Evolutionary conservation across 345 rosid species (phyloP).

Genomic region (Anastatica hierochuntica): DNA sequence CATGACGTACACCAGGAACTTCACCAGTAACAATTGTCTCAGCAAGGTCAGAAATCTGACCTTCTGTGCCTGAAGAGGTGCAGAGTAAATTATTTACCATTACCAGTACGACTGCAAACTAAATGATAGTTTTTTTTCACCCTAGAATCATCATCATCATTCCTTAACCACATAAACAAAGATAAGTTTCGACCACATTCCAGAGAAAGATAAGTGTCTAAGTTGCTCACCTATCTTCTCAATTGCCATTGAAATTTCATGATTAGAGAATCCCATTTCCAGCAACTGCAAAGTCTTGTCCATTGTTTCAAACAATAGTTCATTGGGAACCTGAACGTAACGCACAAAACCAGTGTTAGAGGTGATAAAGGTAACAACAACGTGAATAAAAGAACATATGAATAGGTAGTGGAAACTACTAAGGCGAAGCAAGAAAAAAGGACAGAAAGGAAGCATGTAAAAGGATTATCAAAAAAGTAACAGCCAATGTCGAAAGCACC

Average conservation of each 20-base stretch:
- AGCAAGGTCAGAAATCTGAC: slow-evolving; percentile 60
- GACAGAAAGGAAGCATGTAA: slow-evolving; percentile 1
- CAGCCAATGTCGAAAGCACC: background rate
- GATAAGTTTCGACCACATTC: too few species aligned
- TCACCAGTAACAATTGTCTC: slow-evolving; percentile 52
- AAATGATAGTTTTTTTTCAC: background rate
- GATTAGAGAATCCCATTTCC: slow-evolving; percentile 87
- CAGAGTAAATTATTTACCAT: background rate
- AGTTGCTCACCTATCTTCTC: slow-evolving; percentile 65
- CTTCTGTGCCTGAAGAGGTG: slow-evolving; percentile 48
- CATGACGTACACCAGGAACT: slow-evolving; percentile 18
- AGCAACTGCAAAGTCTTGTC: slow-evolving; percentile 74
- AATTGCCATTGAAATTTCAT: slow-evolving; percentile 72
- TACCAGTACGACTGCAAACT: background rate
- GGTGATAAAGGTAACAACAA: background rate
- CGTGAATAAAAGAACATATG: background rate
- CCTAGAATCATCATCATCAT: background rate
- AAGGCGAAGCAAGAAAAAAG: background rate
- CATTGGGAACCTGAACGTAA: slow-evolving; percentile 34
- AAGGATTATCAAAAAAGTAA: background rate
- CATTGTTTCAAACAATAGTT: slow-evolving; percentile 66
- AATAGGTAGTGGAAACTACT: background rate
- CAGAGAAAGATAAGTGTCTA: too few species aligned
- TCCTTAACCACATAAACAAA: too few species aligned
- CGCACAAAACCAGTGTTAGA: slow-evolving; percentile 8